These are phyloP conservation scores for Whalleya microplaca DNA, from an alignment of 2,329 filamentous ascomycete species.

Conservation along the genomic window DNA sequence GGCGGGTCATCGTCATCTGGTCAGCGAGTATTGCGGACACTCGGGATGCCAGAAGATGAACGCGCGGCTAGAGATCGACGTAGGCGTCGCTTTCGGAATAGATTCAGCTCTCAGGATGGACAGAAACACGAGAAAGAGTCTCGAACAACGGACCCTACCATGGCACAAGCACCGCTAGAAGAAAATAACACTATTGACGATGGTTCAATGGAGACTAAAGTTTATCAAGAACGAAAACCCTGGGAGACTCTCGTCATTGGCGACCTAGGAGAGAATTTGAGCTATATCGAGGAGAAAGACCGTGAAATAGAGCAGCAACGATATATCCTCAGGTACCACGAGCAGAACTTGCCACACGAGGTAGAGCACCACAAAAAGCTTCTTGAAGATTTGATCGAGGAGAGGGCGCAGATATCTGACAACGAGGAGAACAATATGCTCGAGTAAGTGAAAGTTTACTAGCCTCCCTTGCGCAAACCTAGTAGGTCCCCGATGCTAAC, in stretches of 20 bases:
- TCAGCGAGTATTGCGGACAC: conserved; percentile 14
- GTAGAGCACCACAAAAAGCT: conserved; percentile 28
- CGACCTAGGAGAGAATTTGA: conserved; percentile 42
- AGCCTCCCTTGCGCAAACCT: background rate
- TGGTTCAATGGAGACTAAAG: background rate
- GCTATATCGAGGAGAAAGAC: conserved; percentile 41
- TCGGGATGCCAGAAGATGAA: conserved; percentile 30
- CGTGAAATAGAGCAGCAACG: conserved; percentile 43
- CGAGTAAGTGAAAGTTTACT: conserved; percentile 27
- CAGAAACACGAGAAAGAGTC: conserved; percentile 2
- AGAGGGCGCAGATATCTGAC: conserved; percentile 37
- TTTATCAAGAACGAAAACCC: conserved; percentile 23
- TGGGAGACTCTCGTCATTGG: conserved; percentile 41
- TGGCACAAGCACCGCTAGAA: background rate
- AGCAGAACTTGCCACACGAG: conserved; percentile 31
- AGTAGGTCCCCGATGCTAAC: conserved; percentile 5
- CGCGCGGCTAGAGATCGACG: conserved; percentile 22
- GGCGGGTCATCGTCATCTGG: background rate
- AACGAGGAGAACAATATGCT: conserved; percentile 39
- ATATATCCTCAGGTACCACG: conserved; percentile 34
- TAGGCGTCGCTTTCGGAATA: conserved; percentile 15
- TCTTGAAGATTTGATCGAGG: conserved; percentile 28
- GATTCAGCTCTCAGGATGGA: background rate
- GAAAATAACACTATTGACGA: background rate
- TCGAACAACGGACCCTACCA: background rate